phyloP scores from a whole-genome alignment of 1,284 basidiomycete genomes.

The Irpex sp. region DNA sequence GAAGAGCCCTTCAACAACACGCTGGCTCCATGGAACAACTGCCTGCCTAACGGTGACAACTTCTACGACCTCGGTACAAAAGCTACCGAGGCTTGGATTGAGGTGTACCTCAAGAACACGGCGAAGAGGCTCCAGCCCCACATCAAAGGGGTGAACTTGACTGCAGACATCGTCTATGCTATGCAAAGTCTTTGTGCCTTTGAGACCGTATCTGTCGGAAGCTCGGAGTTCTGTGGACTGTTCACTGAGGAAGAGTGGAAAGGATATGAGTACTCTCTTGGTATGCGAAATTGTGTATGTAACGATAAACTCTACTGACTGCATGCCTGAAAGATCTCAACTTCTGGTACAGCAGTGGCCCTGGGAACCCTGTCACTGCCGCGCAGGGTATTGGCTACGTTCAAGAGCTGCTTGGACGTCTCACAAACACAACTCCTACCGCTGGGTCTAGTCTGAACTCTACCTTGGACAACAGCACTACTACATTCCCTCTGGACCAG shows the following conservation, averaged over 20 bases:
- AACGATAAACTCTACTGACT: not conserved
- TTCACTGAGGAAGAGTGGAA: conserved; percentile 70
- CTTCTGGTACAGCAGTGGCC: conserved; percentile 56
- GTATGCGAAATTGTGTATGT: not conserved
- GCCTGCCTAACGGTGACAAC: not conserved
- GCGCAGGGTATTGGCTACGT: conserved; percentile 69
- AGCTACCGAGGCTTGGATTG: conserved; percentile 36
- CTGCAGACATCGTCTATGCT: conserved; percentile 37
- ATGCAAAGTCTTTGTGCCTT: conserved; percentile 58
- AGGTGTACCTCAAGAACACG: conserved; percentile 52
- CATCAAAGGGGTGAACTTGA: conserved; percentile 49
- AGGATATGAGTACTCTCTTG: conserved; percentile 50
- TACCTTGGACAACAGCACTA: conserved; percentile 45
- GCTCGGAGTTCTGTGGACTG: conserved; percentile 45
- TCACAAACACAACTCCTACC: conserved; percentile 45
- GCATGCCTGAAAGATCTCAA: conserved; percentile 18
- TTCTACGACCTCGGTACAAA: not conserved
- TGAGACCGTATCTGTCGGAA: conserved; percentile 68
- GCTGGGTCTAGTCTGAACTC: conserved; percentile 55
- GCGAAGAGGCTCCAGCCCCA: conserved; percentile 42
- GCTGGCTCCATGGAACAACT: conserved; percentile 37
- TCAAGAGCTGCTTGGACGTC: conserved; percentile 49
- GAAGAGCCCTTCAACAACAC: conserved; percentile 49
- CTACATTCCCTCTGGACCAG: conserved; percentile 61
- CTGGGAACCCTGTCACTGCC: conserved; percentile 48